A percentile compares a stretch with the other conserved stretches of the same genome.
Conservation (phyloP, 257 asterid species). For the Fraxinus excelsior region DNA sequence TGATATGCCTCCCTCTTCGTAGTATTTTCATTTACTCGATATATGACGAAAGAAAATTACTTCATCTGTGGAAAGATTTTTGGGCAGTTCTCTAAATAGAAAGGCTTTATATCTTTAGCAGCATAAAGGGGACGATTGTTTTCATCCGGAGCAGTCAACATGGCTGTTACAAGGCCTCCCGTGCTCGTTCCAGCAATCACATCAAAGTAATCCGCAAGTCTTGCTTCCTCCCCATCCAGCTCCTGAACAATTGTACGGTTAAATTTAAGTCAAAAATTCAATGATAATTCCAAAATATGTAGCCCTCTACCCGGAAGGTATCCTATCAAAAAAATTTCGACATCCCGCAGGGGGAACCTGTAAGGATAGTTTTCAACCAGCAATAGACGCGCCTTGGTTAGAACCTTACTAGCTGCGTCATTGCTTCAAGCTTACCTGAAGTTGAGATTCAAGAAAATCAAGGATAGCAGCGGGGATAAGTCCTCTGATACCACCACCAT, state of each 20-base stretch:
- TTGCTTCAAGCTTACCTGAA: conserved; percentile 37
- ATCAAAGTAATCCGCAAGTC: conserved; percentile 64
- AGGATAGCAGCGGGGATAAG: conserved; percentile 49
- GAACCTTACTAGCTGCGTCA: not conserved
- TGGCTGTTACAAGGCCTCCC: conserved; percentile 65
- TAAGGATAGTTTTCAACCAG: not conserved
- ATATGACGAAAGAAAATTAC: conserved; percentile 16
- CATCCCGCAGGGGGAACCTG: not conserved
- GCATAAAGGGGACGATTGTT: conserved; percentile 54
- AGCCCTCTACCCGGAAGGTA: not conserved
- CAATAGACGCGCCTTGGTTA: not conserved
- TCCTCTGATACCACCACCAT: conserved; percentile 71
- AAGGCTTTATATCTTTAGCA: conserved; percentile 61
- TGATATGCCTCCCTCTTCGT: too few relatives aligned
- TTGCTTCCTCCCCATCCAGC: conserved; percentile 45
- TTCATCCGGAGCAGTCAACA: conserved; percentile 58
- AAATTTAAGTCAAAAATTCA: not conserved
- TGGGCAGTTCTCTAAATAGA: conserved; percentile 59
- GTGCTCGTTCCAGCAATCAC: conserved; percentile 65
- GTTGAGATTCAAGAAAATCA: conserved; percentile 46
- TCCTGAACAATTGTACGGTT: conserved; percentile 26
- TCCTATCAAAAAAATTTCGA: too few relatives aligned
- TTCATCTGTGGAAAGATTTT: conserved; percentile 57
- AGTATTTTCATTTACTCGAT: too few relatives aligned
- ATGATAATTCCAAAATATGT: not conserved